phyloP scores from a whole-genome alignment of 176 grass and related monocot species.

The Phoenix dactylifera region DNA sequence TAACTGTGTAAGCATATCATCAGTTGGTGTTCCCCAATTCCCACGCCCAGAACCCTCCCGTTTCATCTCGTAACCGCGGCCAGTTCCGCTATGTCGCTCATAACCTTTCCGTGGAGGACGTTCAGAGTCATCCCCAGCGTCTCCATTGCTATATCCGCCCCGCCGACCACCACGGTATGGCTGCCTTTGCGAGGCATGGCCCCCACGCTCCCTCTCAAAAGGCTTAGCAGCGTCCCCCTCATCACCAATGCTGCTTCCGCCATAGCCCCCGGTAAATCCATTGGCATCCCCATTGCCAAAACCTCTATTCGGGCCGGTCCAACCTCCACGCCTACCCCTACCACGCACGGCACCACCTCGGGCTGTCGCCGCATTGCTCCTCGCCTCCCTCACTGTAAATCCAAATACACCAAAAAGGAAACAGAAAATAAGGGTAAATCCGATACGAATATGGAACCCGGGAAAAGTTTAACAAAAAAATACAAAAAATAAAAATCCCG shows the following conservation, averaged over 20 bases:
- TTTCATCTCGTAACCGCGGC: slow-evolving; percentile 19
- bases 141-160: slow-evolving; percentile 11
- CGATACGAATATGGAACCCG: not conserved
- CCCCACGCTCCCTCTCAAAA: slow-evolving; percentile 11
- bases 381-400: slow-evolving; percentile 15
- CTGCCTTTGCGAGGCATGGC: no score
- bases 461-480: not conserved
- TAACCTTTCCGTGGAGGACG: slow-evolving; percentile 10
- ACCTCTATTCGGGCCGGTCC: slow-evolving; percentile 1
- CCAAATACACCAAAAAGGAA: not conserved
- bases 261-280: not conserved
- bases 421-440: not conserved
- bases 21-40: slow-evolving; percentile 14
- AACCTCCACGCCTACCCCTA: slow-evolving; percentile 18
- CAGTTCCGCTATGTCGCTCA: slow-evolving; percentile 15
- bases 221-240: not conserved
- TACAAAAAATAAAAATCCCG: not conserved
- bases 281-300: not conserved
- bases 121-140: slow-evolving; percentile 13
- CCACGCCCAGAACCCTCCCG: slow-evolving; percentile 17
- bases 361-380: not conserved
- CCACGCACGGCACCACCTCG: slow-evolving; percentile 16
- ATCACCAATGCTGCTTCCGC: not conserved
- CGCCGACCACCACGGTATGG: slow-evolving; percentile 5
- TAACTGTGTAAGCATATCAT: slow-evolving; percentile 6